These are phyloP conservation scores for Ilex paraguariensis DNA, from an alignment of 305 asterid species.

Conservation along the genomic window DNA sequence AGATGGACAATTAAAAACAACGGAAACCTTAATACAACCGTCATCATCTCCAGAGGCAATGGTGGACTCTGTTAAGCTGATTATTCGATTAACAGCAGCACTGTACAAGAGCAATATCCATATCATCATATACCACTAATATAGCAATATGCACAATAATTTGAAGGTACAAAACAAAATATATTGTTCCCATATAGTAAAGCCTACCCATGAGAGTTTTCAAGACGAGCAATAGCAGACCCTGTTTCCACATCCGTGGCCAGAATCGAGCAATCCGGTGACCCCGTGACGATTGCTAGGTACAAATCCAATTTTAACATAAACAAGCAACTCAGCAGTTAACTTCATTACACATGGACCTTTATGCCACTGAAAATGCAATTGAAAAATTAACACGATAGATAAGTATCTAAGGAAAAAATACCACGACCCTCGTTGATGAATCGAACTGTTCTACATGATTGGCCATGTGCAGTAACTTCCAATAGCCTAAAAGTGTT, in stretches of 20 bases:
- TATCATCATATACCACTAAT: too few relatives aligned
- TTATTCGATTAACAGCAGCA: slow-evolving; percentile 74
- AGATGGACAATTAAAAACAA: not conserved
- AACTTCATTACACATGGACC: not conserved
- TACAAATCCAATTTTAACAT: slow-evolving; percentile 10
- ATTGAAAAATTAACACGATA: slow-evolving; percentile 2
- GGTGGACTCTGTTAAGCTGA: slow-evolving; percentile 76
- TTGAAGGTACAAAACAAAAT: too few relatives aligned
- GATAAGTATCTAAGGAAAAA: slow-evolving; percentile 1
- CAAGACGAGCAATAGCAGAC: slow-evolving; percentile 51
- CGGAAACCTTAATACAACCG: slow-evolving; percentile 77
- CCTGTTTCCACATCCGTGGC: slow-evolving; percentile 96
- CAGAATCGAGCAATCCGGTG: slow-evolving; percentile 83
- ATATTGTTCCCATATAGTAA: not conserved
- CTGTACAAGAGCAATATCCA: slow-evolving; percentile 28
- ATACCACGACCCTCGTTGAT: slow-evolving; percentile 74
- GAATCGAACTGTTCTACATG: too few relatives aligned
- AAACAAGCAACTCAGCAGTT: not conserved
- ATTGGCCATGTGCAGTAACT: too few relatives aligned
- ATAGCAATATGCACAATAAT: too few relatives aligned
- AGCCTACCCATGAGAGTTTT: slow-evolving; percentile 75
- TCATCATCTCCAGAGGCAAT: slow-evolving; percentile 91
- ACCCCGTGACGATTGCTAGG: slow-evolving; percentile 74
- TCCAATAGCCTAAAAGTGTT: too few relatives aligned
- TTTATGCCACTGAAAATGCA: not conserved